A percentile compares a stretch with the other conserved stretches of the same genome.
phyloP scores from a whole-genome alignment of 139 green algal genomes.

The Chlorella vulgaris region DNA sequence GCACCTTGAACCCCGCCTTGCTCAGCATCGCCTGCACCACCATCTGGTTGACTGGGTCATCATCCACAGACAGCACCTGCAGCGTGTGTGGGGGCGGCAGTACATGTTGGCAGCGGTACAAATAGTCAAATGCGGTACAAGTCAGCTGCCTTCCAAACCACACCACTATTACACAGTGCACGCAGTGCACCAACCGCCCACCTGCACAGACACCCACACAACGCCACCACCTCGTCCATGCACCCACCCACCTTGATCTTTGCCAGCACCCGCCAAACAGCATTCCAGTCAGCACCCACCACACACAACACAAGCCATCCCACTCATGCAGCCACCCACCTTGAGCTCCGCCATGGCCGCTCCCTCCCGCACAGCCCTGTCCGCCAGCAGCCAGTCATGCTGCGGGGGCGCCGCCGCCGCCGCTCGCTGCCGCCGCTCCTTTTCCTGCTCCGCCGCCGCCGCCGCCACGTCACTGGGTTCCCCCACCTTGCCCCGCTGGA shows the following conservation, averaged over 20 bases:
- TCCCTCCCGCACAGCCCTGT: background rate
- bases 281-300: background rate
- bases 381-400: conserved; percentile 17
- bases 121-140: too few species aligned
- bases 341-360: background rate
- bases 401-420: background rate
- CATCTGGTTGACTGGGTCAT: conserved; percentile 73
- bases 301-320: background rate
- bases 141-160: background rate
- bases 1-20: conserved; percentile 55
- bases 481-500: conserved; percentile 7
- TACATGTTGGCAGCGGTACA: too few species aligned
- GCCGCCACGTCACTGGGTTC: background rate
- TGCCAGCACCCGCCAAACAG: too few species aligned
- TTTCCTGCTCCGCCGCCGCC: background rate
- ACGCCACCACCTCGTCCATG: too few species aligned
- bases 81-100: background rate
- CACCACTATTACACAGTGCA: background rate
- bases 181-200: background rate
- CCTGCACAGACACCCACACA: background rate
- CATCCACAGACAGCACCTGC: conserved; percentile 65
- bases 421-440: background rate
- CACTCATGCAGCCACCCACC: background rate
- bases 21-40: conserved; percentile 69
- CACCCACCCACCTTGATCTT: too few species aligned